Conservation (phyloP, 768 basidiomycete genomes). For the Xerocomellus chrysenteron region DNA sequence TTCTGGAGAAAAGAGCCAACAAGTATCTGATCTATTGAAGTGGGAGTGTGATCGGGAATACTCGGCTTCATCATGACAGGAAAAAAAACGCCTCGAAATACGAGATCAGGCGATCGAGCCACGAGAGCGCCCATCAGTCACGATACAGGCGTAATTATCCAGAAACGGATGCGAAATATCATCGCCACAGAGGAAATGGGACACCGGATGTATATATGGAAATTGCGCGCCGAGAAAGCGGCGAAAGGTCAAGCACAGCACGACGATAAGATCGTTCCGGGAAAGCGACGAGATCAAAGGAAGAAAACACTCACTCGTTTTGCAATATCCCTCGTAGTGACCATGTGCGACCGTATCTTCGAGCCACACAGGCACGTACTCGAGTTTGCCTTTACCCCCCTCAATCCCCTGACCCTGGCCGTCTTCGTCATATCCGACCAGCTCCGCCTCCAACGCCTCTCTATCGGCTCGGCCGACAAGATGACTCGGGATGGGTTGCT, state of each 20-base stretch:
- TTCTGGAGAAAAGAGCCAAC: not conserved
- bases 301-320: constrained; percentile 68
- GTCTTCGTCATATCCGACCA: constrained; percentile 52
- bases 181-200: constrained; percentile 2
- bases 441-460: constrained; percentile 60
- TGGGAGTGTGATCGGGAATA: not conserved
- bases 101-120: constrained; percentile 6
- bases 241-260: not conserved
- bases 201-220: constrained; percentile 11
- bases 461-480: constrained; percentile 62
- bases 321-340: constrained; percentile 98
- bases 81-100: not conserved
- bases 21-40: not conserved
- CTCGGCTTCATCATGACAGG: not conserved
- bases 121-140: not conserved
- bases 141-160: not conserved
- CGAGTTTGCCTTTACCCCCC: constrained; percentile 50
- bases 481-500: constrained; percentile 47
- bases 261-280: constrained; percentile 10
- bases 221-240: constrained; percentile 4
- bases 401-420: constrained; percentile 47
- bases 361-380: constrained; percentile 89
- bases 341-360: constrained; percentile 87
- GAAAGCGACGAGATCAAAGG: not conserved
- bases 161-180: not conserved